Percentiles rank a stretch among this genome's conserved stretches.
Conservation (phyloP, 2,329 filamentous ascomycete genomes). For the Stachybotrys echinatus region DNA sequence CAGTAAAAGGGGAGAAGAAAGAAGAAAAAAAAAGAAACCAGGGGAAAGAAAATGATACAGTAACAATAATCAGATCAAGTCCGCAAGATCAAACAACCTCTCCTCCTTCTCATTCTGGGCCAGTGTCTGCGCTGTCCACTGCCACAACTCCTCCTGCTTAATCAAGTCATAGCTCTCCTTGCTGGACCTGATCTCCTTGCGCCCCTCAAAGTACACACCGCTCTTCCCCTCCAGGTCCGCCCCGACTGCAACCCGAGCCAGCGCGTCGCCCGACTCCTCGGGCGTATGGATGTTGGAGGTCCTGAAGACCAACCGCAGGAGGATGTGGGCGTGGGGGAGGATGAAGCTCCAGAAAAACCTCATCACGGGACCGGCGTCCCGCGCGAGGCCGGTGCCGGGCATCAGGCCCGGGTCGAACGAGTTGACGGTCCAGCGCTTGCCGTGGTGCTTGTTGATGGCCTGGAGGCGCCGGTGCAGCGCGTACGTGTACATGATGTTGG, state of each 20-base stretch:
- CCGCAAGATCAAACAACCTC: neutral
- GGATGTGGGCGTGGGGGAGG: neutral
- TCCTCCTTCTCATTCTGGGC: neutral
- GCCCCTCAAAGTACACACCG: slow-evolving; percentile 5
- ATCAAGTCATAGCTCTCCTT: slow-evolving; percentile 2
- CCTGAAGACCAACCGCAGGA: neutral
- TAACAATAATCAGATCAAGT: neutral
- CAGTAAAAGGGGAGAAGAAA: too few species aligned
- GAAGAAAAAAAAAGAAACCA: neutral
- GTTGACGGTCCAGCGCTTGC: slow-evolving; percentile 1
- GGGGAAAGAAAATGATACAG: neutral
- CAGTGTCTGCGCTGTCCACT: slow-evolving; percentile 4
- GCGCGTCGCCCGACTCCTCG: neutral
- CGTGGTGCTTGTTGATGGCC: neutral
- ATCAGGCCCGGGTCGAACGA: slow-evolving; percentile 5
- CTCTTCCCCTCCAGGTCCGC: slow-evolving; percentile 1
- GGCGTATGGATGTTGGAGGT: slow-evolving; percentile 4
- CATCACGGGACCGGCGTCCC: neutral
- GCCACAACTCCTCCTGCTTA: slow-evolving; percentile 8
- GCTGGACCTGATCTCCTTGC: slow-evolving; percentile 4
- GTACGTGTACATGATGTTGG: slow-evolving; percentile 4
- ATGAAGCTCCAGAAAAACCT: slow-evolving; percentile 1
- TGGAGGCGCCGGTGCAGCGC: neutral
- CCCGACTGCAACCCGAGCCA: slow-evolving; percentile 2
- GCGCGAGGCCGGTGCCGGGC: slow-evolving; percentile 4